Percentiles rank a stretch among this genome's conserved stretches.
Conservation (phyloP, 495 filamentous ascomycete genomes). For the Aspergillus baeticus region DNA sequence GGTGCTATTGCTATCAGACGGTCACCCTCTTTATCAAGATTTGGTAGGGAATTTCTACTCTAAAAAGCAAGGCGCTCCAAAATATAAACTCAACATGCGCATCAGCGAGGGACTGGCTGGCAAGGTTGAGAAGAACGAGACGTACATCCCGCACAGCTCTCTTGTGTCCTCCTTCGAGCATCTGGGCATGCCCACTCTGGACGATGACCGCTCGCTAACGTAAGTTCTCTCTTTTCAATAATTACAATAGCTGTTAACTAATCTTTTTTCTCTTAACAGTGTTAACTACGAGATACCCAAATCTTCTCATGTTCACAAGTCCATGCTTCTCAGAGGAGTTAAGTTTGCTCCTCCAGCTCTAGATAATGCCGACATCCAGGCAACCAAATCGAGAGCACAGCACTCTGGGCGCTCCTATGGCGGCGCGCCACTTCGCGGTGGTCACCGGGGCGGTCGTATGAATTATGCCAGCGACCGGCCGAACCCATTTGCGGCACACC, state of each 20-base stretch:
- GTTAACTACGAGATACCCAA: slow-evolving; percentile 82
- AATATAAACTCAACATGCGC: slow-evolving; percentile 68
- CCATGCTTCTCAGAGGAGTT: slow-evolving; percentile 86
- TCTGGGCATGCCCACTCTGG: slow-evolving; percentile 68
- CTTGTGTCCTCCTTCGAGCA: slow-evolving; percentile 64
- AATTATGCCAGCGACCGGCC: slow-evolving; percentile 43
- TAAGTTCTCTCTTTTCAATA: slow-evolving; percentile 40
- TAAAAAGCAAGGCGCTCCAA: slow-evolving; percentile 68
- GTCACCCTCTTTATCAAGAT: slow-evolving; percentile 78
- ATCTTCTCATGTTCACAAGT: slow-evolving; percentile 74
- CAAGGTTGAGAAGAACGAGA: slow-evolving; percentile 75
- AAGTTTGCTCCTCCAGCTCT: slow-evolving; percentile 68
- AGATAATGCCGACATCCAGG: slow-evolving; percentile 68
- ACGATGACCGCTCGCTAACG: slow-evolving; percentile 82
- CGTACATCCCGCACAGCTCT: slow-evolving; percentile 70
- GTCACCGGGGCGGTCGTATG: slow-evolving; percentile 53
- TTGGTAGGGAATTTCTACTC: slow-evolving; percentile 83
- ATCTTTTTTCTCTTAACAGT: slow-evolving; percentile 40
- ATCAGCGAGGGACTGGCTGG: slow-evolving; percentile 78
- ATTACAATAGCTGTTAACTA: slow-evolving; percentile 26
- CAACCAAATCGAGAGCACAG: slow-evolving; percentile 57
- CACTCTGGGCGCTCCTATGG: slow-evolving; percentile 62
- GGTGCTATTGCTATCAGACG: slow-evolving; percentile 77
- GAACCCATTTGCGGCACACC: slow-evolving; percentile 55
- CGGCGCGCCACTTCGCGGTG: slow-evolving; percentile 56